Base-by-base conservation (phyloP, 805 yeast species). In the Teunomyces lycoperdinae region DNA sequence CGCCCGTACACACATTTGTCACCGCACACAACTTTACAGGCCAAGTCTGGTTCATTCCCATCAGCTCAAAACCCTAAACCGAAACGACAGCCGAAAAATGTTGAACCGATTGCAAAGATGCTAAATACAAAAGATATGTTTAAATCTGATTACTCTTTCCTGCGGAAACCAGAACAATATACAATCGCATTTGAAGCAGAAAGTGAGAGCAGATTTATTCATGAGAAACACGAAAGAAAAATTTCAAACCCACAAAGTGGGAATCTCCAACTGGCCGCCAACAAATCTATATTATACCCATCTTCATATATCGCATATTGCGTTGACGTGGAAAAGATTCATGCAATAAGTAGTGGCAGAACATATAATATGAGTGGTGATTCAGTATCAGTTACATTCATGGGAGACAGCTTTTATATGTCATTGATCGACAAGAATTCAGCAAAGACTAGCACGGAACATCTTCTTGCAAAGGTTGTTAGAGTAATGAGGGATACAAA, bases 181-280 rank as follows among this genome's bases (percentile, higher is more conserved):
- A 71, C 76, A 2, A 62, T 66, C 2, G 64, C 51, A 0, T 54
- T 66, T 43, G 77, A 72, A 50, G 70, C 63, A 0, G 76, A 71
- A 42, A 68, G 71, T 43, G 50, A 55, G 3, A 50, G 46, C 9
- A 54, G 48, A 17, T 61, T 52, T 35, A 52, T 58, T 2, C 48
- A 47, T 39, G 35, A 35, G 6, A 33, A 35, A 24, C 34, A 17
- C 28, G 9, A 27, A 39, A n/a, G 39, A 13, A 17, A 3, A n/a
- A 35, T 10, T 16, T 10, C n/a, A 11, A 11, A 27, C 6, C 44
- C 14, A 14, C 45, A 5, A n/a, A 28, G 9, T 24, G 26, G 9
- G 2, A 38, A 9, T 26, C 27, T 38, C 9, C 27, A 20, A 35
- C 45, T 5, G 10, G 32, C 42, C 5, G n/a, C 31, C 14, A 32